Conservation (phyloP, 2,329 filamentous ascomycete species). For the Davidsoniella neocaledoniae region DNA sequence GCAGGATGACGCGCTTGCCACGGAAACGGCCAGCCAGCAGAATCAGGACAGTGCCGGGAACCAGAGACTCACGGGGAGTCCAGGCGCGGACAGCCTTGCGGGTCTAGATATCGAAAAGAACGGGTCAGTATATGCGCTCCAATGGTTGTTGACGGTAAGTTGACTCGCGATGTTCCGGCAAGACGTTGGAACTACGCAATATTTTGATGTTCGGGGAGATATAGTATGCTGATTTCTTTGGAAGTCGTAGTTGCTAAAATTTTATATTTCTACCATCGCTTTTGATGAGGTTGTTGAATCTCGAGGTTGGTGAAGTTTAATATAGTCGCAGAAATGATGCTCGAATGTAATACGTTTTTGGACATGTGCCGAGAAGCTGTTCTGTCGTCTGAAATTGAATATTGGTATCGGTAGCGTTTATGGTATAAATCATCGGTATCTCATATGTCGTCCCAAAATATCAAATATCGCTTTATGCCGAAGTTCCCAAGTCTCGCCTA, state of each 20-base stretch:
- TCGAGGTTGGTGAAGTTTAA: neutral
- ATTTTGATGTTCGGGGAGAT: neutral
- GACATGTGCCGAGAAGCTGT: neutral
- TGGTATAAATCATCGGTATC: neutral
- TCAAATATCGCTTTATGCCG: neutral
- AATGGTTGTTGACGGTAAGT: neutral
- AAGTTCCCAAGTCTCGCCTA: constrained; percentile 2
- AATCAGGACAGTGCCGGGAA: constrained; percentile 93
- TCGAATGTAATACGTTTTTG: neutral
- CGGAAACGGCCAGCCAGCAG: constrained; percentile 99
- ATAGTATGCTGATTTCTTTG: neutral
- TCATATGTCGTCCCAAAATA: neutral
- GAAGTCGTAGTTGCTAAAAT: neutral
- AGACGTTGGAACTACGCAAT: neutral
- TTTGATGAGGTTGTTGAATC: neutral
- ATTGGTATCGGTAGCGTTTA: too few relatives aligned
- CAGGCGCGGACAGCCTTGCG: constrained; percentile 86
- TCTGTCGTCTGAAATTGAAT: too few relatives aligned
- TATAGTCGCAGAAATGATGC: neutral
- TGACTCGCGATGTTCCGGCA: neutral
- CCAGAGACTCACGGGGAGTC: constrained; percentile 73
- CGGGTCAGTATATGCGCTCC: constrained; percentile 10
- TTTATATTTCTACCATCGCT: neutral
- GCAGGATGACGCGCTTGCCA: constrained; percentile 97
- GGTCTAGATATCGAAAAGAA: constrained; percentile 38